Evolutionary conservation across 768 basidiomycete genomes (phyloP).

Genomic region (Boletus rufocinnamomeus): DNA sequence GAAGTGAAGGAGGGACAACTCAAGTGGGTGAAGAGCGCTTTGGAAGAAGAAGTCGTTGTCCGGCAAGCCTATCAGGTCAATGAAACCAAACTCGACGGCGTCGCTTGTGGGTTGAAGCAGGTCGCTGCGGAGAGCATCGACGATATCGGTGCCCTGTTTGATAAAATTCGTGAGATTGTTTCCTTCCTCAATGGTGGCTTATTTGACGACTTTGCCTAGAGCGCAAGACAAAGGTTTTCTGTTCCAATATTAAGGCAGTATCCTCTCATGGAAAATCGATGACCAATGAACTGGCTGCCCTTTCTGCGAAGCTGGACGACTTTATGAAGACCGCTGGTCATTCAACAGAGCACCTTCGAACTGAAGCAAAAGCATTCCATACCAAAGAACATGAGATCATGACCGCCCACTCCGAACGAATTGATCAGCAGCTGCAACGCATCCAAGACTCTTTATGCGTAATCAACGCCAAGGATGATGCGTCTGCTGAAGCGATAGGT

Average conservation of each 20-base stretch:
- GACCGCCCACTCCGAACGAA: slow-evolving; percentile 48
- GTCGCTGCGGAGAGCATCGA: slow-evolving; percentile 66
- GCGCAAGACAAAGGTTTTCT: slow-evolving; percentile 66
- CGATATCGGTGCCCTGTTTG: slow-evolving; percentile 72
- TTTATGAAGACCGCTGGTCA: slow-evolving; percentile 60
- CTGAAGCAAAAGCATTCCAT: slow-evolving; percentile 58
- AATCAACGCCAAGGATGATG: slow-evolving; percentile 58
- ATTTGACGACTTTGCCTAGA: slow-evolving; percentile 45
- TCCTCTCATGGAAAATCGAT: slow-evolving; percentile 62
- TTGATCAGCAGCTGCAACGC: slow-evolving; percentile 59
- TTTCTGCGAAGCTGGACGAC: slow-evolving; percentile 60
- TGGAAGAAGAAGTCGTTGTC: slow-evolving; percentile 81
- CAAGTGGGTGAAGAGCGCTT: slow-evolving; percentile 51
- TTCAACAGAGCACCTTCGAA: slow-evolving; percentile 52
- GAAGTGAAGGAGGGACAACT: slow-evolving; percentile 58
- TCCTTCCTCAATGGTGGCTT: background rate
- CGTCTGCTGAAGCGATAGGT: slow-evolving; percentile 53
- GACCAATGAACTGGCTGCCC: slow-evolving; percentile 49
- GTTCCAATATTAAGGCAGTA: slow-evolving; percentile 66
- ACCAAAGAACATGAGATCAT: slow-evolving; percentile 57
- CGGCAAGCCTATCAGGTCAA: slow-evolving; percentile 76
- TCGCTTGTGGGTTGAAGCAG: slow-evolving; percentile 68
- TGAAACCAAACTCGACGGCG: slow-evolving; percentile 67
- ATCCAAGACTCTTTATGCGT: slow-evolving; percentile 52
- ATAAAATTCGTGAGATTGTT: slow-evolving; percentile 71